Base-by-base conservation (phyloP, 768 basidiomycete genomes). In the Crassisporium funariophilum region DNA sequence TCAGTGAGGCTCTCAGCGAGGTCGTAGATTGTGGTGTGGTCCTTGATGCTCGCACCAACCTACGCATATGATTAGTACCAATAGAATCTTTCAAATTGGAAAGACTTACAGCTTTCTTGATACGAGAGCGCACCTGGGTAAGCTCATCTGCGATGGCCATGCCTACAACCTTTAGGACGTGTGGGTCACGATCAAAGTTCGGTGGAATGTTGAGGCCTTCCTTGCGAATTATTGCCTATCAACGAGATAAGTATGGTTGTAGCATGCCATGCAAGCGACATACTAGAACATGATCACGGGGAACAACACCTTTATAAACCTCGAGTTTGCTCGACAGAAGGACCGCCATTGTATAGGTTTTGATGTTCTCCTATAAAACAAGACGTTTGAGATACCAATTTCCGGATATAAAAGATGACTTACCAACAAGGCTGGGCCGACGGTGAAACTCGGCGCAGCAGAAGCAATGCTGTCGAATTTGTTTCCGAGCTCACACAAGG, bases 81-180 rank as follows among this genome's bases (percentile, higher is more conserved):
- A 29, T 29, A 29, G 27, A 29, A 40, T 4, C 15, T 50, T 21
- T 39, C 45, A 31, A 22, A 34, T 17, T 2, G 44, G 8, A 23
- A 49, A 53, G 27, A 13, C 27, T 40, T 19, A 58, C 54, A 15
- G 34, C 22, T 46, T 60, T 64, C 49, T 62, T 62, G 40, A 57
- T 23, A 9, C 41, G 16, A 29, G 27, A 29, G 8, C 13, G 27
- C 13, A 13, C 27, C 27, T 29, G 10, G 49, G 57, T 64, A 4
- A 64, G 46, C n/a, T 53, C 50, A 22, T 60, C 24, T 7, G 37
- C 20, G 21, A 61, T 33, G 20, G 49, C 51, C 23, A 15, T 20
- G 7, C 45, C 48, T 22, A 64, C 39, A 20, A 50, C 47, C 17
- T 54, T 46, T 15, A 20, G 45, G 16, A 55, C 52, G 41, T 57